Percentiles rank a stretch among this genome's conserved stretches.
Conservation (phyloP, 805 yeast genomes). For the Danielozyma ontarioensis region DNA sequence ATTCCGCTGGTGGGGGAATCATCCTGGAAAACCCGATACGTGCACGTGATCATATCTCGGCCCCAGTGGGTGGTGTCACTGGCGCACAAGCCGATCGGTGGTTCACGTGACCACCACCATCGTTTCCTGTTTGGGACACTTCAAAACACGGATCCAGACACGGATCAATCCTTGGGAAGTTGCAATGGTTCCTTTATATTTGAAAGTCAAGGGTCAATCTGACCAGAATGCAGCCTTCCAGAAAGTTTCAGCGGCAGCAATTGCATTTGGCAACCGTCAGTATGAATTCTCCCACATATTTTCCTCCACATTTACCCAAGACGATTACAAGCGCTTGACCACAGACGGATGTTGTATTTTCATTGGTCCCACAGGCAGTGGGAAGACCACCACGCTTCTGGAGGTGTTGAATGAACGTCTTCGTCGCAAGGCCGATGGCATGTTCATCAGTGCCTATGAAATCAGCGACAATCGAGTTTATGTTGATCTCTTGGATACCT, state of each 20-base stretch:
- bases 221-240: constrained; percentile 7
- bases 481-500: constrained; percentile 20
- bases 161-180: too few species aligned
- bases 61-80: too few species aligned
- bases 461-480: constrained; percentile 20
- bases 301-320: constrained; percentile 1
- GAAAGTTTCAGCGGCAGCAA: constrained; percentile 7
- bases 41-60: too few species aligned
- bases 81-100: too few species aligned
- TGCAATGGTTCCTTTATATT: constrained; percentile 17
- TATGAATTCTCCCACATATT: constrained; percentile 20
- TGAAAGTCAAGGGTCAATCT: constrained; percentile 17
- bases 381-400: constrained; percentile 25
- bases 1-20: too few species aligned
- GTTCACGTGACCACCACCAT: too few species aligned
- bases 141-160: too few species aligned
- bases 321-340: too few species aligned
- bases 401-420: constrained; percentile 12
- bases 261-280: constrained; percentile 13
- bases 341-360: constrained; percentile 11
- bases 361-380: constrained; percentile 28
- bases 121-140: too few species aligned
- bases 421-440: constrained; percentile 2
- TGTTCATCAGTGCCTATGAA: constrained; percentile 22
- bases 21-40: too few species aligned